Conservation (phyloP, 2,329 filamentous ascomycete genomes). For the Cladosporium halotolerans region DNA sequence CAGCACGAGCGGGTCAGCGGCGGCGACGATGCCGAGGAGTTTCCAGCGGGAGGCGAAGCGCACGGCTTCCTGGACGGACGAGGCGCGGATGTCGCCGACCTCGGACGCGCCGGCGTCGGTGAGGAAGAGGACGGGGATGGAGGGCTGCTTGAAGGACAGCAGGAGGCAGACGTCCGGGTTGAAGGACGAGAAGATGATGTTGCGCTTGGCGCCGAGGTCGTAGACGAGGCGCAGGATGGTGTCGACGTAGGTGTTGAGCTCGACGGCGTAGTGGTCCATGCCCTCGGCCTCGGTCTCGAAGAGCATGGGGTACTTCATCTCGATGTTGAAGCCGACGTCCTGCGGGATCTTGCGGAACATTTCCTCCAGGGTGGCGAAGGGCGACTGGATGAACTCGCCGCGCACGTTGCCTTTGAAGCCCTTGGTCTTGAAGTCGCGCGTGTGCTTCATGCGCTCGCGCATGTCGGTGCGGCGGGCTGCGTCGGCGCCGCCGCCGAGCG, state of each 20-base stretch:
- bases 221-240: slow-evolving; percentile 88
- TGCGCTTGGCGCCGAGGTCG: slow-evolving; percentile 71
- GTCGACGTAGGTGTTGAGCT: slow-evolving; percentile 94
- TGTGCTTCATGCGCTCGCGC: slow-evolving; percentile 92
- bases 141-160: slow-evolving; percentile 93
- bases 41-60: slow-evolving; percentile 95
- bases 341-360: slow-evolving; percentile 80
- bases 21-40: slow-evolving; percentile 79
- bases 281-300: slow-evolving; percentile 91
- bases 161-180: slow-evolving; percentile 95
- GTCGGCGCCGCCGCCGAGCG: slow-evolving; percentile 42
- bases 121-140: slow-evolving; percentile 90
- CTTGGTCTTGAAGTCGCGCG: slow-evolving; percentile 86
- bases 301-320: slow-evolving; percentile 99
- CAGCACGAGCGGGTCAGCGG: slow-evolving; percentile 81
- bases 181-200: slow-evolving; percentile 95
- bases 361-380: slow-evolving; percentile 91
- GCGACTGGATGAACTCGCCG: slow-evolving; percentile 89
- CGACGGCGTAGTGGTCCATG: slow-evolving; percentile 93
- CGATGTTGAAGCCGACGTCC: slow-evolving; percentile 91
- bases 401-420: slow-evolving; percentile 94
- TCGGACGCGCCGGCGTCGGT: slow-evolving; percentile 77
- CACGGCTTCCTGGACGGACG: slow-evolving; percentile 88
- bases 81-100: slow-evolving; percentile 84
- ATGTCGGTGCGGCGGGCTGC: slow-evolving; percentile 44